A percentile compares a stretch with the other conserved stretches of the same genome.
Evolutionary conservation across 2,329 filamentous ascomycete genomes (phyloP).

Genomic region (Fusarium longipes): DNA sequence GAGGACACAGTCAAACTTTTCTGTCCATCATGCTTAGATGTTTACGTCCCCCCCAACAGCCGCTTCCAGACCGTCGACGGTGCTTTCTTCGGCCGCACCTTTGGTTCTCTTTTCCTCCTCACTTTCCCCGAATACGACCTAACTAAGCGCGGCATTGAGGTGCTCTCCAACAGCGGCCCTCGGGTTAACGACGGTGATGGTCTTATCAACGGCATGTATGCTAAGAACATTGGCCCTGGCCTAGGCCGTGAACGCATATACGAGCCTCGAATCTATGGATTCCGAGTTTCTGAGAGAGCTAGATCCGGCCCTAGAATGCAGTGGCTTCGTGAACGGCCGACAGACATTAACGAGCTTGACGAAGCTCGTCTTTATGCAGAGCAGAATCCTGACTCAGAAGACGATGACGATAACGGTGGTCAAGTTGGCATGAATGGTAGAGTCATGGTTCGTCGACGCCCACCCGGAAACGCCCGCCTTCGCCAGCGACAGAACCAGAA

Average conservation of each 20-base stretch:
- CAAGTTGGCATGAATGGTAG: conserved; percentile 56
- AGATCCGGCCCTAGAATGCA: conserved; percentile 94
- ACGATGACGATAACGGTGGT: conserved; percentile 64
- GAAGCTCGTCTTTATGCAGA: conserved; percentile 72
- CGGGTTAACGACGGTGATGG: conserved; percentile 57
- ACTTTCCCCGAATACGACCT: conserved; percentile 97
- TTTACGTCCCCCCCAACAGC: conserved; percentile 97
- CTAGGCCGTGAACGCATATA: conserved; percentile 87
- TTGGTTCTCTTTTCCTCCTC: conserved; percentile 96
- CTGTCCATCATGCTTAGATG: conserved; percentile 94
- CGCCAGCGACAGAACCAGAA: conserved; percentile 61
- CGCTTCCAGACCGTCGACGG: conserved; percentile 97
- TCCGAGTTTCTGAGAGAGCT: conserved; percentile 90
- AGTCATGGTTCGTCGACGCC: conserved; percentile 57
- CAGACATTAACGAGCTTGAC: conserved; percentile 83
- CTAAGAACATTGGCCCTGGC: conserved; percentile 88
- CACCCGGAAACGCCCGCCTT: conserved; percentile 55
- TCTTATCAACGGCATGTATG: conserved; percentile 86
- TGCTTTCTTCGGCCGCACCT: conserved; percentile 97
- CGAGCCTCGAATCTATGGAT: conserved; percentile 96
- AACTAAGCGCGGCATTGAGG: conserved; percentile 73
- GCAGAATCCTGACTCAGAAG: conserved; percentile 67
- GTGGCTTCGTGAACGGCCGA: conserved; percentile 89
- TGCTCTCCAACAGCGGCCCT: conserved; percentile 57
- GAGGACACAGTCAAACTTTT: conserved; percentile 99